Evolutionary conservation across 2,329 filamentous ascomycete species (phyloP), one percentile per base, ranked within the genome.

Genomic region (Leptographium wingfieldii): DNA sequence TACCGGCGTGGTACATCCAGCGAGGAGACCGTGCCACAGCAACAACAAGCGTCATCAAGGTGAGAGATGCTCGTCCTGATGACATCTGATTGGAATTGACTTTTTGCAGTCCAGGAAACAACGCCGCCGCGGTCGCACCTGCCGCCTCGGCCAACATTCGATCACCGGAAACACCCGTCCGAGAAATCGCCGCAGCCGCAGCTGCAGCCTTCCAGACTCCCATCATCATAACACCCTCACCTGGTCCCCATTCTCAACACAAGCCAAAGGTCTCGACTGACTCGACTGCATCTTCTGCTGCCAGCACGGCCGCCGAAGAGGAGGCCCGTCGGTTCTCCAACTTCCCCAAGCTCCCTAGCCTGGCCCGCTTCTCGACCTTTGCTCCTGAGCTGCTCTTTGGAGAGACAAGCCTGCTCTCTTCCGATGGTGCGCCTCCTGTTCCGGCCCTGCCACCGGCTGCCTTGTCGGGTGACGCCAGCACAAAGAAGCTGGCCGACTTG

Each of bases 291-390:
- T 58, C 59, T 0, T 55, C 43, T 2, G 33, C 29, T 6, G 22
- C 29, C 35, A 33, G 27, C 29, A n/a, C 40, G n/a, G 56, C 19
- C 0, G 56, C 19, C 0, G 54, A 58, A 22, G 40, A 53, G 29
- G 46, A 51, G n/a, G 55, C 33, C 58, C 51, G 67, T 38, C 68
- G 74, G 19, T 71, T 73, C 48, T 82, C 80, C 1, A 74, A 73
- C 1, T 84, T 82, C 62, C 82, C 81, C 0, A 77, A 80, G 63
- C 73, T 86, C 22, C 83, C 83, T 11, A 75, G 81, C 62, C 66
- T 86, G 3, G 73, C 76, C 14, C 80, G 82, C 31, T 73, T 85
- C 72, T 86, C 83, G 51, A 75, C 75, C 1, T 86, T 86, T 67
- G 81, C 81, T 1, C 73, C 79, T 51, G 81, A 84, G 61, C 73